Evolutionary conservation across 2,329 filamentous ascomycete species (phyloP), one percentile per base, ranked within the genome.

Genomic region (Teratosphaeria viscida): DNA sequence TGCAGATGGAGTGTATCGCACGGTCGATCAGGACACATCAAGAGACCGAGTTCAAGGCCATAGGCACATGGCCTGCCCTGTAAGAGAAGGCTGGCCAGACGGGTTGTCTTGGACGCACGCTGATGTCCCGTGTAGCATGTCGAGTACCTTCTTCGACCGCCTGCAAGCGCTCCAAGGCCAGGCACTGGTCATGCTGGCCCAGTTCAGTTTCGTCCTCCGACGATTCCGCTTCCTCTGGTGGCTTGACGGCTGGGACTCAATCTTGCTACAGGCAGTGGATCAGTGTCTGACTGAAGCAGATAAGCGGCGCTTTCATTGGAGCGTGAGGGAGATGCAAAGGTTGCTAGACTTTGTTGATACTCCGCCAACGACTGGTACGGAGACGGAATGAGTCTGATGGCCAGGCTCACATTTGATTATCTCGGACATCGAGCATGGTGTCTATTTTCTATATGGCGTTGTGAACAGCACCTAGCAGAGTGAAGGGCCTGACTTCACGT

Each of bases 31-130:
- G n/a, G 43, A 53, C n/a, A 10, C 43, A 57, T 29, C 56, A 55
- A 3, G 59, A 54, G 26, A 60, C 56, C 27, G 65, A 67, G 19
- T 55, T 65, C 11, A 57, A 63, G 54, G 63, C 62, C 11, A 62
- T 68, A 37, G 64, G 63, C 4, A 62, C 64, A 26, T 68, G 66
- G 52, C 67, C 67, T 11, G 62, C 67, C 1, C 58, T 66, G 58
- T 49, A n/a, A 49, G 43, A 49, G 5, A n/a, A 8, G n/a, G 19
- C 19, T n/a, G 23, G 23, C 1, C 16, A 19, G 10, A 49, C 5
- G n/a, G 8, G 11, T 1, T 19, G 19, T n/a, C n/a, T n/a, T 19
- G 4, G 8, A 23, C 8, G 16, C 2, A 49, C 5, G 43, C 43
- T 49, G 43, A 49, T n/a, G 16, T 8, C 16, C 19, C 8, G 16